A percentile compares a stretch with the other conserved stretches of the same genome.
Conservation (phyloP, 75 land plant species). For the Selaginella moellendorffii region DNA sequence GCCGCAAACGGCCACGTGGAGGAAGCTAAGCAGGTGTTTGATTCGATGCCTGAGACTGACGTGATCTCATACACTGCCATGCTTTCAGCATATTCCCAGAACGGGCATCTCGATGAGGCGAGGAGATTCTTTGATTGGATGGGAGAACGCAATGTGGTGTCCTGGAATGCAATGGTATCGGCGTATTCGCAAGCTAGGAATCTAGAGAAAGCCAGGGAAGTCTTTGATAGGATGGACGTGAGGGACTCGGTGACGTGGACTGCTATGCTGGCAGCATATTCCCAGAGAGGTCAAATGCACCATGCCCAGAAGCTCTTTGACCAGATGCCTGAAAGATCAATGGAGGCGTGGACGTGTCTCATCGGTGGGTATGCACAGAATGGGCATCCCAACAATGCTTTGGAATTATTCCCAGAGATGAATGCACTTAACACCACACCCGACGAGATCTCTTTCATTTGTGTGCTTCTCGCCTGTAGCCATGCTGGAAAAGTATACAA, state of each 20-base stretch:
- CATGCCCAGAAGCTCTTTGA: not conserved
- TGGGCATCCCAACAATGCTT: not conserved
- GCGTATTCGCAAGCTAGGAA: not conserved
- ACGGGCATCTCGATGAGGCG: not conserved
- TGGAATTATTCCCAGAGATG: not conserved
- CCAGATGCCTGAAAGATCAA: not conserved
- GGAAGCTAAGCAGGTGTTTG: not conserved
- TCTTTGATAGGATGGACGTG: not conserved
- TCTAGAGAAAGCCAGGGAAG: not conserved
- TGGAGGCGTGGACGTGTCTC: not conserved
- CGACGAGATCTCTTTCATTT: not conserved
- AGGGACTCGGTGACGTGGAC: not conserved
- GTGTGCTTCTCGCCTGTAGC: not conserved
- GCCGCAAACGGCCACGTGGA: not conserved
- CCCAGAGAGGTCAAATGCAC: not conserved
- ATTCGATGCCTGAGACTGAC: not conserved
- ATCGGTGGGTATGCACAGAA: conserved; percentile 9
- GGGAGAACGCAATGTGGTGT: not conserved
- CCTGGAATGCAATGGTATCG: not conserved
- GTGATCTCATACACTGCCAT: not conserved
- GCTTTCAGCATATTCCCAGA: not conserved
- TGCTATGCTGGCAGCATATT: not conserved
- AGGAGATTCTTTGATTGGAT: not conserved
- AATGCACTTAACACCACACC: not conserved
- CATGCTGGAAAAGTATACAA: not conserved